A percentile compares a stretch with the other conserved stretches of the same genome.
Evolutionary conservation across 176 grass and related monocot species (phyloP).

Genomic region (Bonia amplexicaulis): DNA sequence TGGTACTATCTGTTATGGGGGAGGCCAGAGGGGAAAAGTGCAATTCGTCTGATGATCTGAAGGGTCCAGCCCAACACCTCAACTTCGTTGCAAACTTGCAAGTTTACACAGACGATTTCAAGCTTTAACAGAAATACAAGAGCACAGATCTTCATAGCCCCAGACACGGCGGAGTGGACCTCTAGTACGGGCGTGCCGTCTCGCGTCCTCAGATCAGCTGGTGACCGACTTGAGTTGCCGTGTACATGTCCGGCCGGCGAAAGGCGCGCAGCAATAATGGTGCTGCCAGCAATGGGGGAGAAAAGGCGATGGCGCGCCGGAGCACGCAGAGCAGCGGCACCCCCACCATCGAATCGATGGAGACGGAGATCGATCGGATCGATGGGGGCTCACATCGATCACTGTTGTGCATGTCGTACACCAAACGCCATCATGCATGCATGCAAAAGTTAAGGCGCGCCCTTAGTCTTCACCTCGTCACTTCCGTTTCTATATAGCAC

Average conservation of each 20-base stretch:
- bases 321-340: background rate
- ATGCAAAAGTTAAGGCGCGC: background rate
- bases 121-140: background rate
- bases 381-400: background rate
- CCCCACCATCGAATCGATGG: no score
- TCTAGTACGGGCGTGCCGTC: no score
- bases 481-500: background rate
- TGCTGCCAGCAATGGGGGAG: conserved; percentile 36
- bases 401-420: background rate
- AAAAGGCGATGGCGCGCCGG: background rate
- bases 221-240: background rate
- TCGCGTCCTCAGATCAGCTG: background rate
- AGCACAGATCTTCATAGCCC: background rate
- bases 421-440: background rate
- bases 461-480: background rate
- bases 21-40: no score
- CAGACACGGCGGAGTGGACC: background rate
- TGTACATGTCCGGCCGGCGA: background rate
- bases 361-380: background rate
- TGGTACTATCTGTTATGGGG: background rate
- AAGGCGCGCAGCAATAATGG: conserved; percentile 31
- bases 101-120: background rate
- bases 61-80: background rate
- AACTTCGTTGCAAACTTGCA: background rate
- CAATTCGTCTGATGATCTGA: background rate